A percentile compares a stretch with the other conserved stretches of the same genome.
phyloP scores from a whole-genome alignment of 805 yeast species.

The Kuraishia piskuri region DNA sequence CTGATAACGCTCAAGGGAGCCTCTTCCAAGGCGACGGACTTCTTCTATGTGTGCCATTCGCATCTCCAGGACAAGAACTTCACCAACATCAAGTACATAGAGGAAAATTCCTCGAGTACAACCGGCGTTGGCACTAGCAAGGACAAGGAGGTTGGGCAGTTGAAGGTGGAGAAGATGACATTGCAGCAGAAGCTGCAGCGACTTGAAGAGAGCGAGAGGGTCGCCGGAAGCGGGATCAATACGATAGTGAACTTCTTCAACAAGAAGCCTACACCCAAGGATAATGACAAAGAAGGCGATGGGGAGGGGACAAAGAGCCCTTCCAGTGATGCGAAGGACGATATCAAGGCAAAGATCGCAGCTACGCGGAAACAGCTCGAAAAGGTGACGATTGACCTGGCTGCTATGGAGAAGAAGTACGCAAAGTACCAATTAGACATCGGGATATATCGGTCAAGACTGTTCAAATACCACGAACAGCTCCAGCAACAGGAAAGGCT shows the following conservation, averaged over 20 bases:
- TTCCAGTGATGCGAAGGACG: conserved; percentile 5
- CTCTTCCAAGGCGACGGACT: conserved; percentile 35
- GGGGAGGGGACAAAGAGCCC: conserved; percentile 1
- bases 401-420: conserved; percentile 21
- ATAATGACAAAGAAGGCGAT: conserved; percentile 5
- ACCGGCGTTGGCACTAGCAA: conserved; percentile 15
- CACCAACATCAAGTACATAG: conserved; percentile 27
- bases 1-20: conserved; percentile 30
- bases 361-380: conserved; percentile 11
- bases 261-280: conserved; percentile 7
- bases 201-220: conserved; percentile 20
- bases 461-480: conserved; percentile 27
- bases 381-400: conserved; percentile 9
- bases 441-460: conserved; percentile 32
- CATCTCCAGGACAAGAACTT: conserved; percentile 40
- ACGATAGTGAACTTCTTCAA: conserved; percentile 16
- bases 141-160: conserved; percentile 10
- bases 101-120: conserved; percentile 14
- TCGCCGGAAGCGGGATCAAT: conserved; percentile 16
- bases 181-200: conserved; percentile 25
- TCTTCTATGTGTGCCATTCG: conserved; percentile 40
- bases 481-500: conserved; percentile 20
- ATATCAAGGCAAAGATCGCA: conserved; percentile 2
- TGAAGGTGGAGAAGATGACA: conserved; percentile 2
- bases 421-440: conserved; percentile 30